Conservation (phyloP, 352 stramenopile genomes). For the Pythium diclinum region DNA sequence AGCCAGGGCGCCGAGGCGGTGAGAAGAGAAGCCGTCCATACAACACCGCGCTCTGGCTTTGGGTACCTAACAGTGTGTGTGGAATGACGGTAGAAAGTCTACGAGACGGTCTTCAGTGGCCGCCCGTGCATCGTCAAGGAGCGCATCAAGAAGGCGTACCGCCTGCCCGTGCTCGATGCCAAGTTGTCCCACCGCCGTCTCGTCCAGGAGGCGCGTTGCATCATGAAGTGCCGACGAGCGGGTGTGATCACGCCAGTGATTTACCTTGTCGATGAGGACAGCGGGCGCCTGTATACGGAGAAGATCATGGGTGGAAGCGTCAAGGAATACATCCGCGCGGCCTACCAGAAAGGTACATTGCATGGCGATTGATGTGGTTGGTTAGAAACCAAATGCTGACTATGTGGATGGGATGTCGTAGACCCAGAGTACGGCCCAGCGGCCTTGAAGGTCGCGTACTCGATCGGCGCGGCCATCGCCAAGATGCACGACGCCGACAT, state of each 20-base stretch:
- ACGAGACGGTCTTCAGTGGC: constrained; percentile 62
- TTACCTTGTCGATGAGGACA: constrained; percentile 79
- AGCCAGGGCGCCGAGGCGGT: constrained; percentile 82
- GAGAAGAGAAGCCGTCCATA: constrained; percentile 1
- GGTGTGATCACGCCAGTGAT: constrained; percentile 71
- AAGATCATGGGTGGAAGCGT: constrained; percentile 67
- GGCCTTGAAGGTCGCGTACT: constrained; percentile 69
- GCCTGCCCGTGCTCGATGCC: constrained; percentile 68
- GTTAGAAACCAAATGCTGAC: not conserved
- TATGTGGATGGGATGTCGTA: constrained; percentile 11
- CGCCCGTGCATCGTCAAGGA: constrained; percentile 79
- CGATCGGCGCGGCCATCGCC: constrained; percentile 86
- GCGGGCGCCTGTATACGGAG: constrained; percentile 63
- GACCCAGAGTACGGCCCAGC: constrained; percentile 47
- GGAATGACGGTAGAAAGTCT: constrained; percentile 56
- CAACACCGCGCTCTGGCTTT: not conserved
- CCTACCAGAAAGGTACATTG: constrained; percentile 44
- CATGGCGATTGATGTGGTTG: not conserved
- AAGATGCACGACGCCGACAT: constrained; percentile 92
- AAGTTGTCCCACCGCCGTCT: constrained; percentile 78
- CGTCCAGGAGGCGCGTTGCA: constrained; percentile 78
- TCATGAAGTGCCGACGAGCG: constrained; percentile 75
- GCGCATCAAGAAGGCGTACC: constrained; percentile 81
- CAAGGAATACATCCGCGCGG: constrained; percentile 64
- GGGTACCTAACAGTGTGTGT: not conserved